Conservation (phyloP, 169 alveolate genomes). For the Eimeria necatrix region DNA sequence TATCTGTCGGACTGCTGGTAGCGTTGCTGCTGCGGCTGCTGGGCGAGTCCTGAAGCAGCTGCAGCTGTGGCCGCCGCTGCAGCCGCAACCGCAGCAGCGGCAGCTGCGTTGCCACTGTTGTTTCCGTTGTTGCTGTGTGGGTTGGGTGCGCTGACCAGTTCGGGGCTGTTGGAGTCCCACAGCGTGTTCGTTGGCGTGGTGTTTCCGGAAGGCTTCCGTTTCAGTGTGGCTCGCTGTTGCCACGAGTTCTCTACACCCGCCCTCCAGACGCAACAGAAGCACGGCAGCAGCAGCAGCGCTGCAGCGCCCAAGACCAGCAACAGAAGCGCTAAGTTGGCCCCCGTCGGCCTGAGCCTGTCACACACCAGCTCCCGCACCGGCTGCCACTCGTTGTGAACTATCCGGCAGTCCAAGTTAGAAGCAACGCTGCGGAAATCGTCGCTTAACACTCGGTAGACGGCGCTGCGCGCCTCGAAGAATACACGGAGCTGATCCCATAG, state of each 20-base stretch:
- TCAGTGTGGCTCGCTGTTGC: neutral
- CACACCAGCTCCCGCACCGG: conserved; percentile 44
- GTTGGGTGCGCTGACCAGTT: neutral
- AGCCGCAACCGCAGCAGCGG: conserved; percentile 60
- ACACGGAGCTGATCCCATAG: conserved; percentile 31
- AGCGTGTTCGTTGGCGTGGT: neutral
- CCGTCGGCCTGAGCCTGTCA: neutral
- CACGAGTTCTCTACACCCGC: neutral
- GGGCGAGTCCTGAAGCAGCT: conserved; percentile 23
- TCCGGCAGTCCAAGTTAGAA: neutral
- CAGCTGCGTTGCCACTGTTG: conserved; percentile 39
- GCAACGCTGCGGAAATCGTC: neutral
- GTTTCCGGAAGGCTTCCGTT: neutral
- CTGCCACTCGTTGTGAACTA: conserved; percentile 46
- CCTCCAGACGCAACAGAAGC: conserved; percentile 56
- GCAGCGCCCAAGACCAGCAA: conserved; percentile 43
- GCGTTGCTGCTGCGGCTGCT: conserved; percentile 47
- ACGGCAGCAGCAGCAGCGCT: conserved; percentile 57
- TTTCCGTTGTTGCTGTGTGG: neutral
- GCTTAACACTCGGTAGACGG: neutral
- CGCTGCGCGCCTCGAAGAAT: neutral
- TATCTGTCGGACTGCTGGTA: neutral
- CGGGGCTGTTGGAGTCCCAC: neutral
- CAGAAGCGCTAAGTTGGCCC: conserved; percentile 18
- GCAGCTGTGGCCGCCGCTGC: conserved; percentile 51